Evolutionary conservation across 148 eudicot genomes (phyloP).

Genomic region (Camellia sinensis): DNA sequence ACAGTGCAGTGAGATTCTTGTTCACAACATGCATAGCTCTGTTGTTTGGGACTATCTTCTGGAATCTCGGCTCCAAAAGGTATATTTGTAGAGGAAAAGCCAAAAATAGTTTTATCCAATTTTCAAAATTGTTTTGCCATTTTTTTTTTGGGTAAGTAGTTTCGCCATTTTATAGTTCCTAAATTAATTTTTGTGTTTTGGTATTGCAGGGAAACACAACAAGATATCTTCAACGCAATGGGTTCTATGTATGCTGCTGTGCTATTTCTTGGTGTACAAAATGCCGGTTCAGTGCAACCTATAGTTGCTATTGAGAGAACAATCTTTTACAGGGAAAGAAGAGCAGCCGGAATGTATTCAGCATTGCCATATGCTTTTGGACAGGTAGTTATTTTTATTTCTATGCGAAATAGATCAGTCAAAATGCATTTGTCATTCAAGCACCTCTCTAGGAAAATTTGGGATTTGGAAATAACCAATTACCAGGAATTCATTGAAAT

Average conservation of each 20-base stretch:
- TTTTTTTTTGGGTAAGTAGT: background rate
- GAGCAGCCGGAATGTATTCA: constrained; percentile 62
- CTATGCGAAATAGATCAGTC: too few species aligned
- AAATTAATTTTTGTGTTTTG: background rate
- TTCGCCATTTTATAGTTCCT: background rate
- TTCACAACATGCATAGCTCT: constrained; percentile 41
- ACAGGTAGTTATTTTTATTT: constrained; percentile 30
- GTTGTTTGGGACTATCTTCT: constrained; percentile 51
- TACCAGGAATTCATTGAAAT: too few species aligned
- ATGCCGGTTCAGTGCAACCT: constrained; percentile 45
- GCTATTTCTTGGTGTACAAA: constrained; percentile 42
- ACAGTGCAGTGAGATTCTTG: constrained; percentile 40
- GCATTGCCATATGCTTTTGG: constrained; percentile 58
- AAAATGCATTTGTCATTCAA: too few species aligned
- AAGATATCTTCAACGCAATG: constrained; percentile 47
- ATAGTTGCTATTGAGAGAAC: constrained; percentile 46
- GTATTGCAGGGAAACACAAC: constrained; percentile 27
- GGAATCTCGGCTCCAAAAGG: constrained; percentile 49
- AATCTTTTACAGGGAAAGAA: constrained; percentile 59
- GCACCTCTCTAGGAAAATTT: too few species aligned
- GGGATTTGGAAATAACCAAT: background rate
- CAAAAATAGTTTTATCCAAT: background rate
- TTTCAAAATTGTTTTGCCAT: background rate
- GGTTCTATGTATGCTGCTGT: constrained; percentile 56
- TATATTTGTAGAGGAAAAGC: background rate